Evolutionary conservation across 1,284 basidiomycete genomes (phyloP).

Genomic region (Cutaneotrichosporon cutaneum): DNA sequence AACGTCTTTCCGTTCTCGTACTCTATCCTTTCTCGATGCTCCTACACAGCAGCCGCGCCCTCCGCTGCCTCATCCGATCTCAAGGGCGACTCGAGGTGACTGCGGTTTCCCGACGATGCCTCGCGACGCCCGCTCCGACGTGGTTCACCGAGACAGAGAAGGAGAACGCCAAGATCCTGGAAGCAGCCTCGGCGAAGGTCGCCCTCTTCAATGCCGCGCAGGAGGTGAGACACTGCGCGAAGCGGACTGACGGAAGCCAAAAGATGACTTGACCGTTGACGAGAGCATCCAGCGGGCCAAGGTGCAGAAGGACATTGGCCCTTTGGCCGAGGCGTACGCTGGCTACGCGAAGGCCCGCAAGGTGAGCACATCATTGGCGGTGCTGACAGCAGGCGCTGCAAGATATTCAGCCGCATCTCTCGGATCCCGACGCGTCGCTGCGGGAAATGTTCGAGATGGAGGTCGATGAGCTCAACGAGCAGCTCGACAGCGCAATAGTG

Average conservation of each 20-base stretch:
- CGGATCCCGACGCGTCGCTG: conserved; percentile 75
- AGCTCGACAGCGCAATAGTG: conserved; percentile 59
- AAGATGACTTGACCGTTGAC: conserved; percentile 25
- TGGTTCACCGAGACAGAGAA: conserved; percentile 19
- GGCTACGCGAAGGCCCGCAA: conserved; percentile 56
- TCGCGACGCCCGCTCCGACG: background rate
- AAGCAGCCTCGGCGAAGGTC: conserved; percentile 16
- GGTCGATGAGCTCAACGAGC: conserved; percentile 58
- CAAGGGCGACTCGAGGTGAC: background rate
- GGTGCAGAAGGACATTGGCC: conserved; percentile 59
- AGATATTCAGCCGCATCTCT: conserved; percentile 64
- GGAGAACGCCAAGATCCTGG: conserved; percentile 17
- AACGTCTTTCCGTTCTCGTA: background rate
- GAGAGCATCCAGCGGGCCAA: conserved; percentile 57
- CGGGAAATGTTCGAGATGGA: conserved; percentile 74
- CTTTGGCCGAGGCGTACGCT: conserved; percentile 59
- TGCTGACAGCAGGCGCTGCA: conserved; percentile 58
- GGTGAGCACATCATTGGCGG: conserved; percentile 43
- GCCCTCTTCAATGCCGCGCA: conserved; percentile 14
- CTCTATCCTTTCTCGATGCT: background rate
- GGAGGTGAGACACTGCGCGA: conserved; percentile 4
- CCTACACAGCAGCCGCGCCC: background rate
- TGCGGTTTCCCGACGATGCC: background rate
- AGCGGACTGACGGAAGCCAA: conserved; percentile 12
- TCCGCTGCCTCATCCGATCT: background rate